phyloP scores from a whole-genome alignment of 1,284 basidiomycete genomes.

The Ceratobasidium sp. region DNA sequence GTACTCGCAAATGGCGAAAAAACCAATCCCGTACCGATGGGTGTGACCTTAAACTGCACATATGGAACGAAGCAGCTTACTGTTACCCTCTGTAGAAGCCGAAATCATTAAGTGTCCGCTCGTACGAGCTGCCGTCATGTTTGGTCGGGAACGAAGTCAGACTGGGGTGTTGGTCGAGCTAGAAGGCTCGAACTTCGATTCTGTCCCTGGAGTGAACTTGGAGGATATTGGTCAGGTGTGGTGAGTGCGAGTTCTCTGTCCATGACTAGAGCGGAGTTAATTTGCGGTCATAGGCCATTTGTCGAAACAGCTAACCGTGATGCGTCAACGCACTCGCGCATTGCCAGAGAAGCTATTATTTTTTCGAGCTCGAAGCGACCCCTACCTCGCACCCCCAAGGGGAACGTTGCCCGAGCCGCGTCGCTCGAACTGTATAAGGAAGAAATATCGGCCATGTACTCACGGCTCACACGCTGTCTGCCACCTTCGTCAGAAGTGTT shows the following conservation, averaged over 20 bases:
- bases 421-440: conserved; percentile 44
- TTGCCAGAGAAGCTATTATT: conserved; percentile 56
- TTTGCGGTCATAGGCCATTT: conserved; percentile 50
- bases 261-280: neutral
- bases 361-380: conserved; percentile 17
- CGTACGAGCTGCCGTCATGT: conserved; percentile 56
- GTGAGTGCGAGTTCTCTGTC: conserved; percentile 50
- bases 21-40: conserved; percentile 41
- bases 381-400: conserved; percentile 45
- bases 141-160: conserved; percentile 60
- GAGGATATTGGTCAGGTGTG: conserved; percentile 55
- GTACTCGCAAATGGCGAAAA: conserved; percentile 47
- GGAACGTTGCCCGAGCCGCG: conserved; percentile 44
- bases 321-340: conserved; percentile 57
- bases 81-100: conserved; percentile 6
- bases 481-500: neutral
- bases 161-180: conserved; percentile 61
- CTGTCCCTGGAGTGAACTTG: conserved; percentile 52
- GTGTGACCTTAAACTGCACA: neutral
- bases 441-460: conserved; percentile 47
- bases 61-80: neutral
- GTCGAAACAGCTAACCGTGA: conserved; percentile 60
- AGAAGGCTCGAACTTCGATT: conserved; percentile 53
- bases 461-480: conserved; percentile 15
- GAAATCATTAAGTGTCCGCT: conserved; percentile 49